Base-by-base conservation (phyloP, 805 yeast species). In the Jamesozyma hellenica region DNA sequence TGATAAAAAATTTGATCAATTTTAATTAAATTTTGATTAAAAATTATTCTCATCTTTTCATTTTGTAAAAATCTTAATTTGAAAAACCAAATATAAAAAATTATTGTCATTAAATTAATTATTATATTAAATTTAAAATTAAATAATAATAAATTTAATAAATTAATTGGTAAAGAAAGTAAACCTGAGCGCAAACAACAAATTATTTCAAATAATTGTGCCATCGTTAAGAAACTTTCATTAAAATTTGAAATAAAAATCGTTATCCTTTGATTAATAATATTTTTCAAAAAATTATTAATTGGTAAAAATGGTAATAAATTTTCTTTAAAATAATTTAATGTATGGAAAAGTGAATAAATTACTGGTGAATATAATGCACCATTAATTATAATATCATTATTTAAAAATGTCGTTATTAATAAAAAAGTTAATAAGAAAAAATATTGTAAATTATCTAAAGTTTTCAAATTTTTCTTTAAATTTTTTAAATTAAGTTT, bases 381-480 rank as follows among this genome's bases (percentile, higher is more conserved):
- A 43, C 73, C 74, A 4, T 65, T 52, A 28, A 73, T 53, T 45
- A 67, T 50, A 61, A 54, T 47, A 3, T 34, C 36, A 58, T 61
- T 49, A 55, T 65, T 48, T 48, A 69, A 46, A 61, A 68, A 30
- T 65, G 76, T 58, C 64, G 68, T 59, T 53, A 66, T 58, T 64
- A 52, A 62, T 50, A 53, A 64, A 28, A 46, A 63, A 48, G 63
- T 53, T 48, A 67, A 66, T 45, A 73, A 51, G 16, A 68, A 51
- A 41, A 80, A 66, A 56, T 80, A 81, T 46, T 79, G 84, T 41
- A 74, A 64, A 55, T 81, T 81, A 55, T 78, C 85, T 56, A 79
- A 50, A 4, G 52, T 50, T 14, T 49, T 44, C 28, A 55, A 18
- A 34, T 53, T 53, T 17, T 33, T 39, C 35, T 42, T 37, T 5